Percentiles rank a stretch among this genome's conserved stretches.
phyloP scores from a whole-genome alignment of 768 basidiomycete species.

The Porpolomopsis calyptriformis region DNA sequence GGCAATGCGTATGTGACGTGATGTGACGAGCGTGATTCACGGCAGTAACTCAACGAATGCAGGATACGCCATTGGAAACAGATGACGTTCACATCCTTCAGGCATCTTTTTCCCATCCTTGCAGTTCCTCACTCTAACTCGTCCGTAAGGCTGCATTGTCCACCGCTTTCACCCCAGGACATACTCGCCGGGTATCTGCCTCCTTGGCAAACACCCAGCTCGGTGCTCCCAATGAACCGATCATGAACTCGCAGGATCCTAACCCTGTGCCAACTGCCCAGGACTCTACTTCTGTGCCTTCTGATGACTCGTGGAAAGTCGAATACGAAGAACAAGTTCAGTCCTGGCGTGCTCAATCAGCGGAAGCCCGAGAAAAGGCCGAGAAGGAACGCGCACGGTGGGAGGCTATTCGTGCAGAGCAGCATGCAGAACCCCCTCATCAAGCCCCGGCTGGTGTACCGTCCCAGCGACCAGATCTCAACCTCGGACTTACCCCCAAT shows the following conservation, averaged over 20 bases:
- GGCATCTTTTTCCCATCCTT: conserved; percentile 12
- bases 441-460: conserved; percentile 23
- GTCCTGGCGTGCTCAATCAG: conserved; percentile 63
- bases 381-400: conserved; percentile 63
- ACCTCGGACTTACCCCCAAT: too few species aligned
- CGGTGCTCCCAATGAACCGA: neutral
- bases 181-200: neutral
- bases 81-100: conserved; percentile 23
- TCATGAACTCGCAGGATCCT: neutral
- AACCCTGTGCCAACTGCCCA: neutral
- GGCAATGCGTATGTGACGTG: too few species aligned
- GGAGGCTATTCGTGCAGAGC: conserved; percentile 54
- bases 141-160: conserved; percentile 21
- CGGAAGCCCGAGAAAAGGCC: conserved; percentile 62
- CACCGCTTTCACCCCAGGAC: conserved; percentile 7
- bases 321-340: conserved; percentile 61
- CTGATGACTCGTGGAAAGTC: conserved; percentile 48
- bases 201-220: neutral
- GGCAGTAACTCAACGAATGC: neutral
- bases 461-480: too few species aligned
- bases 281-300: conserved; percentile 4
- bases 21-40: neutral
- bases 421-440: conserved; percentile 33
- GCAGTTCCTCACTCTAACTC: conserved; percentile 1
- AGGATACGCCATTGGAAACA: conserved; percentile 3